Percentiles rank a stretch among this genome's conserved stretches.
phyloP scores from a whole-genome alignment of 495 filamentous ascomycete species.

The Gamarada debralockiae region DNA sequence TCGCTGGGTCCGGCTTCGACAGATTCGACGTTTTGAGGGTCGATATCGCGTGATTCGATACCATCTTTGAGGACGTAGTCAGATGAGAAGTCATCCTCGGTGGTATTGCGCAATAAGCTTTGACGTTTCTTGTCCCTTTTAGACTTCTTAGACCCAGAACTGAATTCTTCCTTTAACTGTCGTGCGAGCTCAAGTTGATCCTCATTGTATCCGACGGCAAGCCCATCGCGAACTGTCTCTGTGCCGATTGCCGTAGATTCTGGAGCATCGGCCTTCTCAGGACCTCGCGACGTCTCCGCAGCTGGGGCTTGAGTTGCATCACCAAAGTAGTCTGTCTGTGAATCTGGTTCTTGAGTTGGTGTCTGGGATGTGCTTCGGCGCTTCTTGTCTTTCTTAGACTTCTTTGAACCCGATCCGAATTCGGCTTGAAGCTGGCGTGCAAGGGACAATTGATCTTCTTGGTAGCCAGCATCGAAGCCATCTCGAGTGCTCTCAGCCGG shows the following conservation, averaged over 20 bases:
- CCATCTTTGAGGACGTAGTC: not conserved
- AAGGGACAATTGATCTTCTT: conserved; percentile 22
- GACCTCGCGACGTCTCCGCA: not conserved
- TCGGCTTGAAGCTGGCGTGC: conserved; percentile 37
- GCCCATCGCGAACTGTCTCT: conserved; percentile 8
- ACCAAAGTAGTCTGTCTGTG: not conserved
- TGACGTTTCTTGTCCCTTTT: conserved; percentile 19
- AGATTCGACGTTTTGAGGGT: not conserved
- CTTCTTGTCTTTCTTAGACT: conserved; percentile 42
- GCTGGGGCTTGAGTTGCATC: not conserved
- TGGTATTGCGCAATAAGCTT: not conserved
- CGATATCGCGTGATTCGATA: not conserved
- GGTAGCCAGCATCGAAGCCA: conserved; percentile 20
- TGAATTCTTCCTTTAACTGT: conserved; percentile 20
- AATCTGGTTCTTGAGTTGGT: not conserved
- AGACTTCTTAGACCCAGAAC: conserved; percentile 14
- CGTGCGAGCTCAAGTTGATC: conserved; percentile 17
- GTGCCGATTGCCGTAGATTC: not conserved
- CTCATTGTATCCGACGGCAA: conserved; percentile 12
- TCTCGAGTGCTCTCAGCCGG: conserved; percentile 4
- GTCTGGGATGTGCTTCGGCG: conserved; percentile 12
- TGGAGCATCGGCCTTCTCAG: not conserved
- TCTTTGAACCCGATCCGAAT: conserved; percentile 27
- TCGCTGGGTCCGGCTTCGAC: not conserved
- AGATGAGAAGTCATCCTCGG: conserved; percentile 1